Conservation (phyloP, 768 basidiomycete genomes). For the Termitomyces eurrhizus region DNA sequence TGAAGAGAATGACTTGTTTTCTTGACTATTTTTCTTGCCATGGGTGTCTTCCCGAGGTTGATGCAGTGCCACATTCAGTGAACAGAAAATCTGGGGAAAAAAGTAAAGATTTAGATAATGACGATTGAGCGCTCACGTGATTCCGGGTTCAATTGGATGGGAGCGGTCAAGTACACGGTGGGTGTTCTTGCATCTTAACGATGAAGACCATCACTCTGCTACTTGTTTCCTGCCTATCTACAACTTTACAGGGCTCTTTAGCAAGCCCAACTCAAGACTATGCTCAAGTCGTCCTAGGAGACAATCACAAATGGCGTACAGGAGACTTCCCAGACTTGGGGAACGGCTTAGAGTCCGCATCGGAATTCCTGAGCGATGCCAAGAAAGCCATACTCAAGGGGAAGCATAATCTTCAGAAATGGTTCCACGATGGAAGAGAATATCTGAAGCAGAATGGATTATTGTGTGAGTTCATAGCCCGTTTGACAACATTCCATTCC, state of each 20-base stretch:
- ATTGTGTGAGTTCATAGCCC: slow-evolving; percentile 49
- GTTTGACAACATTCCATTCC: neutral
- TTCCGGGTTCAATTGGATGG: neutral
- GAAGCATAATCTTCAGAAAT: slow-evolving; percentile 52
- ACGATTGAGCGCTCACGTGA: neutral
- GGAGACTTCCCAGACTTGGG: neutral
- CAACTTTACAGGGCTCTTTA: neutral
- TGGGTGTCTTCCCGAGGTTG: neutral
- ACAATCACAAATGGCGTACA: slow-evolving; percentile 18
- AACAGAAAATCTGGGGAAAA: neutral
- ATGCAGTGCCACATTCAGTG: neutral
- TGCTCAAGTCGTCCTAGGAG: slow-evolving; percentile 43
- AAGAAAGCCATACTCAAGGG: slow-evolving; percentile 40
- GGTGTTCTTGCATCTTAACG: neutral
- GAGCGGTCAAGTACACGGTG: neutral
- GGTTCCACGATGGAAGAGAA: slow-evolving; percentile 59
- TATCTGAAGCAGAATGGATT: slow-evolving; percentile 71
- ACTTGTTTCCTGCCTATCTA: slow-evolving; percentile 11
- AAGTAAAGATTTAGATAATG: too few species aligned
- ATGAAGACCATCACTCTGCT: slow-evolving; percentile 16
- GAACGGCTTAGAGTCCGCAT: slow-evolving; percentile 15
- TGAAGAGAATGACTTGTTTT: too few species aligned
- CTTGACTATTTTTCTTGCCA: neutral
- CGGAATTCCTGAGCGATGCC: slow-evolving; percentile 36
- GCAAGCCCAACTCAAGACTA: slow-evolving; percentile 12